Evolutionary conservation across 805 yeast species (phyloP).

Genomic region (Starmerella apis): DNA sequence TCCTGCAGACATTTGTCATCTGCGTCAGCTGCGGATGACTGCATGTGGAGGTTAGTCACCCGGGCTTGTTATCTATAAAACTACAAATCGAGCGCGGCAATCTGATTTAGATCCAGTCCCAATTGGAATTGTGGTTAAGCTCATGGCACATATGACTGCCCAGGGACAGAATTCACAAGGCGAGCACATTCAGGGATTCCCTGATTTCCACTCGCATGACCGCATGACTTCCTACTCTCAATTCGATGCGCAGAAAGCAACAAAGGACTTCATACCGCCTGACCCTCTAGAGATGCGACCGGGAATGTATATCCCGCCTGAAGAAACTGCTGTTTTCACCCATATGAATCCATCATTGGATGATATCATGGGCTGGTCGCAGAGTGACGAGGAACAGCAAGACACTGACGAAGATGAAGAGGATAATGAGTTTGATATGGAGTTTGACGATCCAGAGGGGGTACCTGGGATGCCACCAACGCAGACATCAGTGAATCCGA

Average conservation of each 20-base stretch:
- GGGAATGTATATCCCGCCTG: slow-evolving; percentile 23
- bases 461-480: slow-evolving; percentile 8
- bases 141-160: neutral
- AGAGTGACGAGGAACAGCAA: slow-evolving; percentile 23
- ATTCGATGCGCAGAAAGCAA: neutral
- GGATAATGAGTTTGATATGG: slow-evolving; percentile 21
- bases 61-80: slow-evolving; percentile 1
- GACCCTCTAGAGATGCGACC: slow-evolving; percentile 18
- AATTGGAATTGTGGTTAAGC: neutral
- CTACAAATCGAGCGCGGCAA: neutral
- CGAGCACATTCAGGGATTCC: neutral
- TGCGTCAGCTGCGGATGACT: slow-evolving; percentile 5
- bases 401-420: slow-evolving; percentile 25
- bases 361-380: slow-evolving; percentile 21
- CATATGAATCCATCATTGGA: slow-evolving; percentile 9
- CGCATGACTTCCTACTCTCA: slow-evolving; percentile 1
- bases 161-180: neutral
- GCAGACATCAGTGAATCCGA: slow-evolving; percentile 1
- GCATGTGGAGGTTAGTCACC: slow-evolving; percentile 9
- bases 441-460: slow-evolving; percentile 19
- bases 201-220: neutral
- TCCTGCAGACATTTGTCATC: slow-evolving; percentile 6
- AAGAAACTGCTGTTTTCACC: slow-evolving; percentile 12
- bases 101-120: neutral
- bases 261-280: slow-evolving; percentile 16